A percentile compares a stretch with the other conserved stretches of the same genome.
Evolutionary conservation across 1,139 yeast species (phyloP).

Genomic region (Hemisphaericaspora xylofermentans): DNA sequence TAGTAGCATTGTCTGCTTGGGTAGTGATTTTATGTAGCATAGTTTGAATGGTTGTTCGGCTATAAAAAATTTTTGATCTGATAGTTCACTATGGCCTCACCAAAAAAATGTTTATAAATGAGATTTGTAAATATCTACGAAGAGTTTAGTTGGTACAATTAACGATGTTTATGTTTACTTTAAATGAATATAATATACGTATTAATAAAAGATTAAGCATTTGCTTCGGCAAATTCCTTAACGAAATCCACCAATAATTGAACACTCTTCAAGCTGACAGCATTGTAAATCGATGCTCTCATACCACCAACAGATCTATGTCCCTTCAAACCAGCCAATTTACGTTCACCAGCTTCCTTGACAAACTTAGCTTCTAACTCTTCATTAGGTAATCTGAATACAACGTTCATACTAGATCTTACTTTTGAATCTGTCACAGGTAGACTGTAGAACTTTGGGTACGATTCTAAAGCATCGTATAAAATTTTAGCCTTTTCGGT

Average conservation of each 20-base stretch:
- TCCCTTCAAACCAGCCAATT: conserved; percentile 81
- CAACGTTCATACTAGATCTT: conserved; percentile 91
- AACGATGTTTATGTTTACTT: no score
- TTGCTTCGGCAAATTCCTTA: conserved; percentile 56
- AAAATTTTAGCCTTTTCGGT: conserved; percentile 57
- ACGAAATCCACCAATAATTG: conserved; percentile 59
- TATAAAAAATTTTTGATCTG: neutral
- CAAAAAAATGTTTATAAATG: neutral
- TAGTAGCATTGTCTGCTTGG: neutral
- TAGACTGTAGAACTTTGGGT: conserved; percentile 61
- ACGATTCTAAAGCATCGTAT: conserved; percentile 63
- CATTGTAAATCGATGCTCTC: conserved; percentile 90
- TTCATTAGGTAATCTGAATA: conserved; percentile 67
- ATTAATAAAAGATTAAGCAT: conserved; percentile 11
- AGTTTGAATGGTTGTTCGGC: no score
- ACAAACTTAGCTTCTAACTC: conserved; percentile 69
- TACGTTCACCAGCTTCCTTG: conserved; percentile 48
- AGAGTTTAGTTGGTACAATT: no score
- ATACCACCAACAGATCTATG: conserved; percentile 97
- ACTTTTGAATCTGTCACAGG: conserved; percentile 58
- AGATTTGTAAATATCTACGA: no score
- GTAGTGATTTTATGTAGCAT: neutral
- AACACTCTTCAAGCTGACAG: conserved; percentile 68
- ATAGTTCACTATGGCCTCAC: no score
- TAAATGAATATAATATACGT: no score